phyloP scores from a whole-genome alignment of 495 filamentous ascomycete genomes.

The Thozetella sp. region DNA sequence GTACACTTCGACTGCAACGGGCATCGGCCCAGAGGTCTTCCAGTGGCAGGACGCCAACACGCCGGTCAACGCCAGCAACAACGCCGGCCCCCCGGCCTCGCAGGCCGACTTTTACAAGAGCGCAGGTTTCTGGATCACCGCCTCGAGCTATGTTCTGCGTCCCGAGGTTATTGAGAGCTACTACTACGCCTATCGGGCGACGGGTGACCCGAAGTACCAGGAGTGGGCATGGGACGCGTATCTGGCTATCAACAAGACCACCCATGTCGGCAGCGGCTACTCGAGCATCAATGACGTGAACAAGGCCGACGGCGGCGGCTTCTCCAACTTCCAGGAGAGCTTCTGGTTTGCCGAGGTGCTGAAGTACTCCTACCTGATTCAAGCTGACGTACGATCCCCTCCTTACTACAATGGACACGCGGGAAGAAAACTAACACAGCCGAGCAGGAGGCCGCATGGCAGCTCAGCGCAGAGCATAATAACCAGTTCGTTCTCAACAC shows the following conservation, averaged over 20 bases:
- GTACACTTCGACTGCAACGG: conserved; percentile 66
- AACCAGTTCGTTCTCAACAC: conserved; percentile 83
- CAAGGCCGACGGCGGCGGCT: conserved; percentile 56
- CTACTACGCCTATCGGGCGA: conserved; percentile 86
- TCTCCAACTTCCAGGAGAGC: conserved; percentile 77
- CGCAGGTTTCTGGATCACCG: conserved; percentile 76
- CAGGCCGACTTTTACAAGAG: conserved; percentile 60
- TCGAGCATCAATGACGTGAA: conserved; percentile 70
- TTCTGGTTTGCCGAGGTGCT: conserved; percentile 91
- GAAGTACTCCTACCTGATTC: conserved; percentile 80
- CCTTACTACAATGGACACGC: not conserved
- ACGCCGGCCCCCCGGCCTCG: conserved; percentile 37
- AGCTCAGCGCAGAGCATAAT: conserved; percentile 56
- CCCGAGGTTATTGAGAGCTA: conserved; percentile 87
- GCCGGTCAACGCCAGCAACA: conserved; percentile 31
- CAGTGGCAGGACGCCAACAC: conserved; percentile 60
- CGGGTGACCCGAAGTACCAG: conserved; percentile 70
- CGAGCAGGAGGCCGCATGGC: conserved; percentile 58
- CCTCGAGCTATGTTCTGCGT: conserved; percentile 65
- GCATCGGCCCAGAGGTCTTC: conserved; percentile 82
- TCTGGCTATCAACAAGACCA: conserved; percentile 65
- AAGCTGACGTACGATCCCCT: conserved; percentile 21
- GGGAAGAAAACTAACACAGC: conserved; percentile 1
- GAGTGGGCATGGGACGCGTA: conserved; percentile 90
- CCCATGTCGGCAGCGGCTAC: conserved; percentile 67